A percentile compares a stretch with the other conserved stretches of the same genome.
Conservation (phyloP, 148 eudicot genomes). For the Rhododendron molle region DNA sequence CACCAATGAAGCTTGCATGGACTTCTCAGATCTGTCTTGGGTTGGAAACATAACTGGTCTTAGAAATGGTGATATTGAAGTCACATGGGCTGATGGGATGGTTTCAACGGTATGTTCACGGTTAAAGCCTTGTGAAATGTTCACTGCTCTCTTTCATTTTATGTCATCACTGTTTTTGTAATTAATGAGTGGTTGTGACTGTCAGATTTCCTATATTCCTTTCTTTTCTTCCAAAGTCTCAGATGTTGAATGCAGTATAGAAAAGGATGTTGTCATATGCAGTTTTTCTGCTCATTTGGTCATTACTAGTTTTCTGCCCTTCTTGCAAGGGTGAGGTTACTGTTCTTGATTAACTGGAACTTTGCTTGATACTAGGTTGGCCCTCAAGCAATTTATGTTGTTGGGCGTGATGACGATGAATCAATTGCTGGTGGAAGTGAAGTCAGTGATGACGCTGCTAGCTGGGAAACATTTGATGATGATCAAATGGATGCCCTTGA, state of each 20-base stretch:
- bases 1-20: constrained; percentile 34
- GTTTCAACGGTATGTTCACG: constrained; percentile 60
- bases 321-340: constrained; percentile 4
- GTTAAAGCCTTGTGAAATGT: constrained; percentile 1
- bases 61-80: constrained; percentile 92
- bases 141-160: constrained; percentile 10
- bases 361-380: constrained; percentile 71
- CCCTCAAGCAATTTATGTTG: constrained; percentile 98
- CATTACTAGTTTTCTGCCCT: background rate
- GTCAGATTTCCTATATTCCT: background rate
- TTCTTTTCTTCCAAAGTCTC: background rate
- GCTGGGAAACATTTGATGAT: constrained; percentile 99
- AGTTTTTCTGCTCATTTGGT: background rate
- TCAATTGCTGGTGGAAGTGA: constrained; percentile 84
- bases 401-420: constrained; percentile 94
- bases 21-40: constrained; percentile 81
- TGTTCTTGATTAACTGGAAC: constrained; percentile 26
- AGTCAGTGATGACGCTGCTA: constrained; percentile 74
- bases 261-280: background rate
- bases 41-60: constrained; percentile 97
- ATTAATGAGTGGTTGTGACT: background rate
- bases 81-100: constrained; percentile 98
- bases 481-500: constrained; percentile 59
- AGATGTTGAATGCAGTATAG: background rate
- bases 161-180: background rate